Evolutionary conservation across 2,329 filamentous ascomycete genomes (phyloP).

Genomic region (Lasiodiplodia citricola): DNA sequence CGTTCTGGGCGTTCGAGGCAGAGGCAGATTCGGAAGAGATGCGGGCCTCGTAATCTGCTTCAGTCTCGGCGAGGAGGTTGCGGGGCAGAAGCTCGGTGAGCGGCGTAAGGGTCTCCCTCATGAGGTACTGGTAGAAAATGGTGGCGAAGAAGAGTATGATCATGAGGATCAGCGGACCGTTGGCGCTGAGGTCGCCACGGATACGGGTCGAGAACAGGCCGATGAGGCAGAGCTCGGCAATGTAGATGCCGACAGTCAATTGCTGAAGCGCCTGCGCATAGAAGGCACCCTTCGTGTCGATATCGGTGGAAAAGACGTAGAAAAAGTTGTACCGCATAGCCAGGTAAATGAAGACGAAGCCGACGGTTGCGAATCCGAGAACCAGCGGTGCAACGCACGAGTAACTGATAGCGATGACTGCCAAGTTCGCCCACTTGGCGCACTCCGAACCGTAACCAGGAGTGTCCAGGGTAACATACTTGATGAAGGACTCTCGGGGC

Average conservation of each 20-base stretch:
- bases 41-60: slow-evolving; percentile 50
- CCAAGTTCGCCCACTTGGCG: slow-evolving; percentile 54
- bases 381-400: slow-evolving; percentile 77
- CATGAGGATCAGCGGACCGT: slow-evolving; percentile 41
- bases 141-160: slow-evolving; percentile 35
- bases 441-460: slow-evolving; percentile 53
- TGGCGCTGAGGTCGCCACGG: slow-evolving; percentile 36
- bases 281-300: slow-evolving; percentile 55
- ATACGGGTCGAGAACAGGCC: slow-evolving; percentile 50
- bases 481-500: slow-evolving; percentile 53
- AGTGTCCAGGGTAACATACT: slow-evolving; percentile 49
- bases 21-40: background rate
- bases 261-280: slow-evolving; percentile 55
- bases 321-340: slow-evolving; percentile 57
- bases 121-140: slow-evolving; percentile 27
- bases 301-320: slow-evolving; percentile 53
- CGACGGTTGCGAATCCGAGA: slow-evolving; percentile 75
- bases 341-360: slow-evolving; percentile 73
- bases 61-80: slow-evolving; percentile 49
- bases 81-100: slow-evolving; percentile 26
- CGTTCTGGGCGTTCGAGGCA: background rate
- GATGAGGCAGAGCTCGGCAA: slow-evolving; percentile 55
- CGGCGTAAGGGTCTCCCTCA: slow-evolving; percentile 25
- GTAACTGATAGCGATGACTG: slow-evolving; percentile 38
- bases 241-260: slow-evolving; percentile 53